Evolutionary conservation across 1,284 basidiomycete species (phyloP).

Genomic region (Entoloma clypeatum): DNA sequence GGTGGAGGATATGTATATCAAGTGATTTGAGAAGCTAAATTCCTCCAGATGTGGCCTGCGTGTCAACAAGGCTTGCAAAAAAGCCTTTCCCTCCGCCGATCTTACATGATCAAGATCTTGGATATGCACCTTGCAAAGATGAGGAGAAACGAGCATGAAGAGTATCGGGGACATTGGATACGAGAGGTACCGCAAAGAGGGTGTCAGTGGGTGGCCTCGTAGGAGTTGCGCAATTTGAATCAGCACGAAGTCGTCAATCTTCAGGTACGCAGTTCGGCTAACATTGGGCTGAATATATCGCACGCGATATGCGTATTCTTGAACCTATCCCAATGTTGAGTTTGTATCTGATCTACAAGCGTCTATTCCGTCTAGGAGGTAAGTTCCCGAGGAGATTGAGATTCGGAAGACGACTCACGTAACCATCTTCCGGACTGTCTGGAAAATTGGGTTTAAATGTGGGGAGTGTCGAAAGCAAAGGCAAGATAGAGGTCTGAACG

Average conservation of each 20-base stretch:
- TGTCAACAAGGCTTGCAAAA: too few species aligned
- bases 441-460: background rate
- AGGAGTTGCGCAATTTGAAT: background rate
- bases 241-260: background rate
- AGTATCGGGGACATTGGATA: background rate
- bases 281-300: background rate
- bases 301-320: background rate
- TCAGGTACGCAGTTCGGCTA: background rate
- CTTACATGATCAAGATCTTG: background rate
- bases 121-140: background rate
- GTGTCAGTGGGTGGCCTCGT: background rate
- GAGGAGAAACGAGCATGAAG: background rate
- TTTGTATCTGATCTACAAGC: too few species aligned
- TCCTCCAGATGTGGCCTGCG: too few species aligned
- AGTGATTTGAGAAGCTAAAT: too few species aligned
- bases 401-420: background rate
- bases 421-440: too few species aligned
- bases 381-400: too few species aligned
- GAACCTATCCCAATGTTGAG: background rate
- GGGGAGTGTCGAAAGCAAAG: background rate
- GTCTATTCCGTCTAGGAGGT: too few species aligned
- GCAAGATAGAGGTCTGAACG: background rate
- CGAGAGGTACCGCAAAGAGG: background rate
- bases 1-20: too few species aligned
- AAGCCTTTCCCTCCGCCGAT: too few species aligned